Base-by-base conservation (phyloP, 2,329 filamentous ascomycete species). In the Clonostachys rosea region DNA sequence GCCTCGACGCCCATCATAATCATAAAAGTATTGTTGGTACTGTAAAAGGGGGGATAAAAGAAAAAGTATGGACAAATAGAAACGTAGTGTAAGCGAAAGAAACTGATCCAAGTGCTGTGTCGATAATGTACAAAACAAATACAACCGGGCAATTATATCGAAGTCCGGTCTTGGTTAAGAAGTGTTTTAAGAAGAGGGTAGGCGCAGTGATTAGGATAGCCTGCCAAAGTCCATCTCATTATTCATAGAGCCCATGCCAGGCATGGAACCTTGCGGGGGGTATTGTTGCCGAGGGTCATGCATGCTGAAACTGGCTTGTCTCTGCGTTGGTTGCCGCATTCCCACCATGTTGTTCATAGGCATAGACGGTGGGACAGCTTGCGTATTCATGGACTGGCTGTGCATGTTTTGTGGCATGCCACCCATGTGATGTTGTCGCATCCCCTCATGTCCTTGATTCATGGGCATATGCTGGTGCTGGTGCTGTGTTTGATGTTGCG, bases 181-280 rank as follows among this genome's bases (percentile, higher is more conserved):
- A 10, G 6, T 30, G 24, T 30, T 30, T 10, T 4, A 30, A 30
- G 24, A 24, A 24, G 9, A 30, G 9, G 24, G 24, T 30, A 30
- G 24, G 24, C 24, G 24, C 9, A 30, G 24, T 30, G 24, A 10
- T 10, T 10, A 30, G 9, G 24, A 30, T 30, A 30, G 9, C 24
- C 24, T 30, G 6, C 50, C 49, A 47, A 61, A 65, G 44, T 61
- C 59, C 13, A 59, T 54, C 9, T 62, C 60, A 33, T 48, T 52
- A 8, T 52, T 46, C 53, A 67, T 63, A 16, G 59, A 17, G 20
- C 54, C 56, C 45, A 67, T 58, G 11, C 54, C 59, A 24, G 78
- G 75, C 44, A 77, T 79, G 44, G 77, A 74, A 4, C 67, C 55
- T 2, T 58, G 52, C 14, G 54, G 51, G 12, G 54, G 52, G 54